Base-by-base conservation (phyloP, 2,329 filamentous ascomycete species). In the Apiospora hydei region DNA sequence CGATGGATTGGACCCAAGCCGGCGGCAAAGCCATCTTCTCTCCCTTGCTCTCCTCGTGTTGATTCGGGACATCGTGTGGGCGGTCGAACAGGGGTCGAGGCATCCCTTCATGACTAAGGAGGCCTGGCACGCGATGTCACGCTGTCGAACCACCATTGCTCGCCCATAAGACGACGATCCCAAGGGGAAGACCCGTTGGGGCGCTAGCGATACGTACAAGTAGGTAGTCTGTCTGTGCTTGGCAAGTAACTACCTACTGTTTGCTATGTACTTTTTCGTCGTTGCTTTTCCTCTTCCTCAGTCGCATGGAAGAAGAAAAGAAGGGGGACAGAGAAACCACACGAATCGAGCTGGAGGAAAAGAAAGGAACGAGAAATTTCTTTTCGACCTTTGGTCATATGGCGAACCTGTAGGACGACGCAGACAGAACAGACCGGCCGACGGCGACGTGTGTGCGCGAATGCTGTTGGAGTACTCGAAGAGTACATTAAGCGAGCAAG, bases 1-100 rank as follows among this genome's bases (percentile, higher is more conserved):
- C 46, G 43, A 68, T 66, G n/a, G 43, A 73, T 70, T 70, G 72
- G 75, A 72, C 70, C 73, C 70, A 68, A 67, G 61, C 69, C 41
- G 57, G 46, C 47, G 38, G 24, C 71, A 6, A 61, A 61, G 53
- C 30, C 53, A 21, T 38, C 10, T 2, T 8, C 30, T 16, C 30
- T 16, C 53, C 16, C 16, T 34, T 38, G 53, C 21, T 1, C 34
- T 38, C 3, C 34, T 38, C 34, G 34, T 38, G 34, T 38, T 38
- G 34, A 5, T 38, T 38, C 34, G 34, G 57, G 34, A n/a, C 57
- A 64, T 41, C 30, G 57, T 41, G 21, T 64, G 49, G 49, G 47
- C 26, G 34, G 57, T 24, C 24, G 57, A 64, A 64, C 57, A 18
- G 34, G 57, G 7, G 18, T 64, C 57, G 41, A 24, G 57, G 57